phyloP scores from a whole-genome alignment of 2,329 filamentous ascomycete genomes.

The Ilyonectria destructans region DNA sequence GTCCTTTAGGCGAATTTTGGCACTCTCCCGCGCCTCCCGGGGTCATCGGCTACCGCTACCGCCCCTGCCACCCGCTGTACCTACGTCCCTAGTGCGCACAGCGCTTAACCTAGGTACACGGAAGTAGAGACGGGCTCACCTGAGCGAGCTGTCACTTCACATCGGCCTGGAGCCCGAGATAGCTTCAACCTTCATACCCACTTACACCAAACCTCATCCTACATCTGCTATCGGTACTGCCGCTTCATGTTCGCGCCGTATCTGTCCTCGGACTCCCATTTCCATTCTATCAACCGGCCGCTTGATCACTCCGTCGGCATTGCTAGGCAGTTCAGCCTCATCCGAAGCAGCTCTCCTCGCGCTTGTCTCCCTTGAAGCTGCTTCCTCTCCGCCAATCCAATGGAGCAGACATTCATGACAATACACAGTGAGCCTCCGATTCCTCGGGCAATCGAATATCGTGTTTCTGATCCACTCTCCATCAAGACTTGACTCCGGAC shows the following conservation, averaged over 20 bases:
- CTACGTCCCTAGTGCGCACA: constrained; percentile 13
- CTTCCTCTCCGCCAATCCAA: constrained; percentile 52
- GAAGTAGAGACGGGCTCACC: constrained; percentile 2
- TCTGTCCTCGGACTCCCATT: not conserved
- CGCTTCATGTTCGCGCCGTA: not conserved
- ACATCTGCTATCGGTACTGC: not conserved
- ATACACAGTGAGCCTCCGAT: constrained; percentile 80
- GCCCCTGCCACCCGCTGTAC: constrained; percentile 16
- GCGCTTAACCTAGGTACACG: not conserved
- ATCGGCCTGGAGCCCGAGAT: constrained; percentile 11
- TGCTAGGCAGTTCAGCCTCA: not conserved
- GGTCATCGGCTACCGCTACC: constrained; percentile 15
- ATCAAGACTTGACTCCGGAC: constrained; percentile 79
- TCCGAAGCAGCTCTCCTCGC: not conserved
- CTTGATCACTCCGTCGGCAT: not conserved
- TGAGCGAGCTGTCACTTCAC: constrained; percentile 14
- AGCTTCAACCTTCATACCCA: constrained; percentile 26
- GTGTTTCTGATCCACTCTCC: not conserved
- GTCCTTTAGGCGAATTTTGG: constrained; percentile 20
- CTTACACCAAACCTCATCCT: constrained; percentile 14
- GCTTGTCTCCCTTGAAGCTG: constrained; percentile 15
- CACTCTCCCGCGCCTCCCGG: constrained; percentile 19
- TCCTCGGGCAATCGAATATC: not conserved
- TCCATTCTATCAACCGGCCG: not conserved
- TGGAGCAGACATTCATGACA: constrained; percentile 93